Percentiles rank a stretch among this genome's conserved stretches.
Evolutionary conservation across 108 stramenopile species (phyloP).

Genomic region (Nannochloropsis gaditana): DNA sequence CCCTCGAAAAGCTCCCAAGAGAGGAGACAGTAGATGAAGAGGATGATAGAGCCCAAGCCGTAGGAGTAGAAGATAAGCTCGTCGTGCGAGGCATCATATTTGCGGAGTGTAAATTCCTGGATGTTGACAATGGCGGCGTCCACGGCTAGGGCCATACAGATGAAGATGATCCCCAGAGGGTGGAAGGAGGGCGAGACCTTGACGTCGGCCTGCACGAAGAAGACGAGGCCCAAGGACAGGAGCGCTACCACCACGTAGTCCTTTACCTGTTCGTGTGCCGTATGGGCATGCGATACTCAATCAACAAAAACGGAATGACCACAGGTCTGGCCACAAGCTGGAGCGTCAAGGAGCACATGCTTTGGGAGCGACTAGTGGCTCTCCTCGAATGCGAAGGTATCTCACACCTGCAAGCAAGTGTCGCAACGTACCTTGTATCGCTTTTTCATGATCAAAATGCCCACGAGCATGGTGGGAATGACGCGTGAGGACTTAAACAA

Average conservation of each 20-base stretch:
- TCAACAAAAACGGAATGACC: neutral
- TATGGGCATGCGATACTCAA: too few relatives aligned
- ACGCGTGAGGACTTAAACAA: constrained; percentile 49
- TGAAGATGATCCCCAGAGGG: constrained; percentile 18
- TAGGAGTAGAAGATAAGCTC: constrained; percentile 54
- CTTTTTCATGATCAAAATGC: constrained; percentile 29
- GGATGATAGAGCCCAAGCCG: constrained; percentile 43
- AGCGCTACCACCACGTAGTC: constrained; percentile 28
- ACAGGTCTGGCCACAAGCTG: neutral
- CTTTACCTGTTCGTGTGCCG: neutral
- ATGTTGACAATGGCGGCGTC: constrained; percentile 50
- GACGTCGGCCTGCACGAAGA: constrained; percentile 23
- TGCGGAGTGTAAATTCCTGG: constrained; percentile 39
- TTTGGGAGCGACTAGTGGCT: too few relatives aligned
- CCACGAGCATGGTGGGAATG: constrained; percentile 29
- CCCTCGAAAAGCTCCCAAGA: constrained; percentile 38
- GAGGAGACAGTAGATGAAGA: constrained; percentile 31
- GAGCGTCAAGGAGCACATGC: neutral
- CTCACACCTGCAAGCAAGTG: neutral
- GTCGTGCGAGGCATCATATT: constrained; percentile 45
- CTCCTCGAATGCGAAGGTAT: too few relatives aligned
- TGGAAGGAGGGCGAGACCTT: constrained; percentile 21
- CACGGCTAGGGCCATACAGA: constrained; percentile 33
- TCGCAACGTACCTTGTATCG: constrained; percentile 13
- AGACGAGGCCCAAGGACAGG: constrained; percentile 10